These are phyloP conservation scores for Chamaecrista fasciculata DNA, from an alignment of 306 rosid species.

Conservation along the genomic window DNA sequence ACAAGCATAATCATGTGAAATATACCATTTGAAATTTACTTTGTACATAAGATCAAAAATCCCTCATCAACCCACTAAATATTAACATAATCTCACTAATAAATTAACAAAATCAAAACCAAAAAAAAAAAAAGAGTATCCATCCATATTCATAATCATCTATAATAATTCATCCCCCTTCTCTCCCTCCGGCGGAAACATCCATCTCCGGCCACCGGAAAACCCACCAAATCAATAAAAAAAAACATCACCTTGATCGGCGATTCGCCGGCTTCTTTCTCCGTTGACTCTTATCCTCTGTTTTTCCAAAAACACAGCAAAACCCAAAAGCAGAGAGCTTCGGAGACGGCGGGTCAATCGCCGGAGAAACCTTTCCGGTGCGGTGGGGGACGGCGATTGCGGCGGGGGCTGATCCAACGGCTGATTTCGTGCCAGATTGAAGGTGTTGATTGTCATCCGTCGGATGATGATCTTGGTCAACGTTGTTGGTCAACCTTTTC, in stretches of 20 bases:
- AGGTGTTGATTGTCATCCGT: constrained; percentile 14
- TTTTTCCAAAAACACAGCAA: constrained; percentile 64
- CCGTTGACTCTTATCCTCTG: constrained; percentile 31
- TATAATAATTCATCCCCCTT: too few species aligned
- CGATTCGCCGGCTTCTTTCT: constrained; percentile 36
- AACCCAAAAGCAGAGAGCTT: constrained; percentile 69
- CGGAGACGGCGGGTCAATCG: constrained; percentile 80
- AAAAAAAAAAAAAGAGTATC: constrained; percentile 28
- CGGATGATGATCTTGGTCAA: constrained; percentile 11
- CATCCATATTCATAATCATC: too few species aligned
- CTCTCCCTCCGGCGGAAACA: constrained; percentile 29
- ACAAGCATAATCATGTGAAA: constrained; percentile 7
- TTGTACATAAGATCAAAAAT: constrained; percentile 29
- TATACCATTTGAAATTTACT: constrained; percentile 8
- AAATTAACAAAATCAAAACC: constrained; percentile 22
- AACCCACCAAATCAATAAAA: not conserved
- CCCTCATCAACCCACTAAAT: not conserved
- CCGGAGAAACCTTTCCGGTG: constrained; percentile 61
- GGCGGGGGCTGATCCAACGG: constrained; percentile 39
- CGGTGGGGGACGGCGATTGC: constrained; percentile 56
- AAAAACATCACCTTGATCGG: constrained; percentile 39
- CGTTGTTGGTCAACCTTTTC: constrained; percentile 27
- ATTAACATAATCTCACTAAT: constrained; percentile 31
- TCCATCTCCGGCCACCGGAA: constrained; percentile 21
- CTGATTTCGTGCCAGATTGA: constrained; percentile 13